These are phyloP conservation scores for Sphagnum magellanicum DNA, from an alignment of 228 moss, liverwort and hornwort species.

Conservation along the genomic window DNA sequence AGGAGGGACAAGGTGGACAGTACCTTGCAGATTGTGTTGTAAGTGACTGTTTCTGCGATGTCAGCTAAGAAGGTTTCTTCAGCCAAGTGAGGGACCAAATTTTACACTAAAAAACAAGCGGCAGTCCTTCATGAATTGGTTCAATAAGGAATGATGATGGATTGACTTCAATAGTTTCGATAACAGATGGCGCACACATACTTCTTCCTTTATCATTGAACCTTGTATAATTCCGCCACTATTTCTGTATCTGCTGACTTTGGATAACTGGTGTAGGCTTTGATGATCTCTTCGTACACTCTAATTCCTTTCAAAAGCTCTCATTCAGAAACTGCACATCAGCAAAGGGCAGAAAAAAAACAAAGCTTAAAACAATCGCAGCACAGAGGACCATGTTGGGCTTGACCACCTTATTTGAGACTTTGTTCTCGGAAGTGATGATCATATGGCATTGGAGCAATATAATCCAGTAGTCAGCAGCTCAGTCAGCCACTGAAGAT, in stretches of 20 bases:
- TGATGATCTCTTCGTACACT: conserved; percentile 66
- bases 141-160: no score
- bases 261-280: conserved; percentile 32
- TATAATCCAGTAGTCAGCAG: neutral
- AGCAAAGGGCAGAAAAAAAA: neutral
- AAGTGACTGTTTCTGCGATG: no score
- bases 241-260: neutral
- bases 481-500: neutral
- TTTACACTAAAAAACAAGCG: no score
- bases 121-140: no score
- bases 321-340: conserved; percentile 48
- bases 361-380: neutral
- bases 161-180: neutral
- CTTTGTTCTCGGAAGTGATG: neutral
- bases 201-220: neutral
- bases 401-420: neutral
- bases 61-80: no score
- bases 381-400: neutral
- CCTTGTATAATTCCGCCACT: neutral
- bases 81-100: no score
- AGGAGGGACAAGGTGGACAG: no score
- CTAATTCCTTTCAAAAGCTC: conserved; percentile 71
- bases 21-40: no score
- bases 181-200: neutral
- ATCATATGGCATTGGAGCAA: neutral